Evolutionary conservation across 192 early-diverging fungal genomes (phyloP), one percentile per base, ranked within the genome.

Genomic region (Helicostylum pulchrum): DNA sequence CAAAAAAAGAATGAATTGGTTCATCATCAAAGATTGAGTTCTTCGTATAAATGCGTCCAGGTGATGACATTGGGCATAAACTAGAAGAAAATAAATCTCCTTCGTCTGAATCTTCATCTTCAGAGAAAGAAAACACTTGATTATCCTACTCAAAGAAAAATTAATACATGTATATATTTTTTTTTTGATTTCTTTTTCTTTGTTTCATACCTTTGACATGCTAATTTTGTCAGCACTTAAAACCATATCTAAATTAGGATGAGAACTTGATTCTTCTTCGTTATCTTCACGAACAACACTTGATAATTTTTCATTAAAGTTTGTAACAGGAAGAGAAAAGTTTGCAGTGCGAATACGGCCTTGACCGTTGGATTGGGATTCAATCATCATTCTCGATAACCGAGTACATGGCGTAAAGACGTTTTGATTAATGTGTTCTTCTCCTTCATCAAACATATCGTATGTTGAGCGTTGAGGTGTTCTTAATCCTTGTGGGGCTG

Each of bases 321-420:
- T 59, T 1, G 39, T 59, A 12, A 26, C 57, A 12, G 57, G 57
- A 23, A 20, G 39, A 11, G 42, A 19, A 45, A 26, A 45, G 2
- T 44, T 4, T 15, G 39, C 39, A 0, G 57, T 12, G 20, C 57
- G 36, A 9, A 9, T 57, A 39, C 57, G 57, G 2, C 55, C 36
- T 34, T 19, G 8, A 17, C 43, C 20, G 23, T 59, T 59, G 3
- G 57, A 45, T 45, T 59, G 57, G 21, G 57, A 59, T 7, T 59
- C 57, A 44, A 59, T 59, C 2, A 42, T 59, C 57, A 59, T 59
- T 12, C 57, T 31, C 20, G 57, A 59, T 15, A 59, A 36, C 0
- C 57, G 57, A 59, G 57, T 59, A 21, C 57, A 59, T 2, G 57
- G 57, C 23, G 57, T 59, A 36, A 59, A 59, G 21, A 42, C 39